Evolutionary conservation across 495 filamentous ascomycete species (phyloP), one percentile per base, ranked within the genome.

Genomic region (Lasiosphaeris hirsuta): DNA sequence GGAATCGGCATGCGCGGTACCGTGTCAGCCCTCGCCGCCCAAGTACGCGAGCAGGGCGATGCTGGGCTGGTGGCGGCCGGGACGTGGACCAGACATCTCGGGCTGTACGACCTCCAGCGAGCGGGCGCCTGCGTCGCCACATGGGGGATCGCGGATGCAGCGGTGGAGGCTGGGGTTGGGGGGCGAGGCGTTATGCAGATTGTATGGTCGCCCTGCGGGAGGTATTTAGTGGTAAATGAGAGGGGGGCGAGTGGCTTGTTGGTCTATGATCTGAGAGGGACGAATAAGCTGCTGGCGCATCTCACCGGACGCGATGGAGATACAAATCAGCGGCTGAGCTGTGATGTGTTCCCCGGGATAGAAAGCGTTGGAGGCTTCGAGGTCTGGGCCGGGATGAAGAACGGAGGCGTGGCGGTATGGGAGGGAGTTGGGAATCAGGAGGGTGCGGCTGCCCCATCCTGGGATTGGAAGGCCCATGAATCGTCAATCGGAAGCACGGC

Each of bases 211-310:
- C 81, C 84, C 0, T 93, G 90, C 74, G 93, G 90, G n/a, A 76
- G 84, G 57, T 97, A 96, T 72, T 72, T 98, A 35, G 86, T 90
- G 63, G 83, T 96, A 13, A 88, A 85, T n/a, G 95, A 97, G 76
- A 81, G 95, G 36, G 84, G 83, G 62, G 87, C 90, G 49, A 77
- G 81, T 39, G 87, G 85, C 6, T 67, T 96, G 9, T 67, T 89
- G 49, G 79, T 96, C 2, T 97, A 92, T 73, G 94, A 98, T 73
- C 76, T 97, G 30, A 80, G 95, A 11, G 86, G 87, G 5, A 82
- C 83, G 7, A 81, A 86, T 0, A 78, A 83, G 62, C 69, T 86
- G 62, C 73, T 98, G 7, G 86, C 84, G 13, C 85, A 81, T 72
- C 74, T 97, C 50, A 74, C 72, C 11, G 90, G 92, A 0, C 81